Evolutionary conservation across 345 rosid species (phyloP).

Genomic region (Geranium brycei): DNA sequence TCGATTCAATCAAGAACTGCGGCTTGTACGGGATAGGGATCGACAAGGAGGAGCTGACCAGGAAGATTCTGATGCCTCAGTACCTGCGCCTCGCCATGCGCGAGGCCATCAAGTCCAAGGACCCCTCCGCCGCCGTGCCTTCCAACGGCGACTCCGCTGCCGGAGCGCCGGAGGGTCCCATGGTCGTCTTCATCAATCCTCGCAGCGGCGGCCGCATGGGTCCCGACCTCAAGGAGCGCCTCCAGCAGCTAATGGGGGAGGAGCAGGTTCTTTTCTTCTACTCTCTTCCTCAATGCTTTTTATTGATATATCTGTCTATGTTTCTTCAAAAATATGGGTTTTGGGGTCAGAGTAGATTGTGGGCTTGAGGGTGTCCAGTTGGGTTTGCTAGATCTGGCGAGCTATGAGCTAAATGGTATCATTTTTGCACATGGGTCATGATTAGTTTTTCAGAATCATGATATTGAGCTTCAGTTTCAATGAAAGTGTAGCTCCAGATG

Average conservation of each 20-base stretch:
- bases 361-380: neutral
- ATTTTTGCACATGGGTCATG: neutral
- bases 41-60: conserved; percentile 52
- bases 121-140: conserved; percentile 15
- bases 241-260: conserved; percentile 56
- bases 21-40: conserved; percentile 54
- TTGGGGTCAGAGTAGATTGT: too few relatives aligned
- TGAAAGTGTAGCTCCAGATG: neutral
- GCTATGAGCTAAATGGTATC: neutral
- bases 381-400: neutral
- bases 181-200: conserved; percentile 71
- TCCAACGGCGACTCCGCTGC: conserved; percentile 1
- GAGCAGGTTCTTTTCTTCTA: conserved; percentile 44
- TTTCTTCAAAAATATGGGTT: too few relatives aligned
- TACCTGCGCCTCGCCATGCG: conserved; percentile 59
- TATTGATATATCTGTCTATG: too few relatives aligned
- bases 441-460: neutral
- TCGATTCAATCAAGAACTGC: conserved; percentile 49
- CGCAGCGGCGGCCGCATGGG: conserved; percentile 85
- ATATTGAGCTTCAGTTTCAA: neutral
- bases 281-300: neutral
- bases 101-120: conserved; percentile 42
- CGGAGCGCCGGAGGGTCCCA: conserved; percentile 47
- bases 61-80: conserved; percentile 44
- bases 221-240: conserved; percentile 51